Conservation (phyloP, 2,329 filamentous ascomycete genomes). For the Nemania abortiva region DNA sequence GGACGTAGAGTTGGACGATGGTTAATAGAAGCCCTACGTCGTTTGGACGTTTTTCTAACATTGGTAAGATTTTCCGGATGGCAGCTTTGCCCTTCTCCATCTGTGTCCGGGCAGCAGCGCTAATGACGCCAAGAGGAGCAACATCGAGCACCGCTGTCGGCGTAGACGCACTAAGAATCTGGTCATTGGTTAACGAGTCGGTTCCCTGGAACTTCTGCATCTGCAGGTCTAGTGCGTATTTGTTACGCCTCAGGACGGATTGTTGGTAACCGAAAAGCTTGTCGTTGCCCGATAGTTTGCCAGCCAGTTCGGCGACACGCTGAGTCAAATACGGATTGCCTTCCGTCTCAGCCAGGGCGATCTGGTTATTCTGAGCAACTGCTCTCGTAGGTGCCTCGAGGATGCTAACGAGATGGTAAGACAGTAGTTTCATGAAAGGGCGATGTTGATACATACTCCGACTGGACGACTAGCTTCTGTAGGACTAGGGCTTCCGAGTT, state of each 20-base stretch:
- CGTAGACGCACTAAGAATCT: slow-evolving; percentile 51
- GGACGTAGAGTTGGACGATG: slow-evolving; percentile 83
- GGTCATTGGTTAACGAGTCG: slow-evolving; percentile 59
- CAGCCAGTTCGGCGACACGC: slow-evolving; percentile 68
- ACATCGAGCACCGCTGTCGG: slow-evolving; percentile 50
- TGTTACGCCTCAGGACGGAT: slow-evolving; percentile 71
- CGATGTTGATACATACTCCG: slow-evolving; percentile 61
- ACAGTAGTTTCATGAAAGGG: slow-evolving; percentile 18
- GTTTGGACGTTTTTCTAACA: slow-evolving; percentile 79
- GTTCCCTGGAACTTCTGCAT: slow-evolving; percentile 76
- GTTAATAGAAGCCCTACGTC: slow-evolving; percentile 86
- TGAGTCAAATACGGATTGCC: slow-evolving; percentile 77
- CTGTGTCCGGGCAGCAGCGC: slow-evolving; percentile 80
- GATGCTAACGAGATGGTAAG: slow-evolving; percentile 60
- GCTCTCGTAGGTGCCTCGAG: slow-evolving; percentile 74
- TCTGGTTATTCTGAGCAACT: slow-evolving; percentile 74
- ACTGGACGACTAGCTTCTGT: slow-evolving; percentile 70
- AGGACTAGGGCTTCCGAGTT: slow-evolving; percentile 73
- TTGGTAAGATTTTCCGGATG: slow-evolving; percentile 74
- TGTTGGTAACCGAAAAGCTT: slow-evolving; percentile 80
- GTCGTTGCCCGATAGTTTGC: slow-evolving; percentile 66
- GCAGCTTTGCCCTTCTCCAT: slow-evolving; percentile 73
- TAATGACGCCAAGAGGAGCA: slow-evolving; percentile 61
- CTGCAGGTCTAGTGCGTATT: slow-evolving; percentile 72
- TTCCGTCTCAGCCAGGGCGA: slow-evolving; percentile 56